Evolutionary conservation across 2,329 filamentous ascomycete species (phyloP), one percentile per base, ranked within the genome.

Genomic region (Pyrenochaeta sp.): DNA sequence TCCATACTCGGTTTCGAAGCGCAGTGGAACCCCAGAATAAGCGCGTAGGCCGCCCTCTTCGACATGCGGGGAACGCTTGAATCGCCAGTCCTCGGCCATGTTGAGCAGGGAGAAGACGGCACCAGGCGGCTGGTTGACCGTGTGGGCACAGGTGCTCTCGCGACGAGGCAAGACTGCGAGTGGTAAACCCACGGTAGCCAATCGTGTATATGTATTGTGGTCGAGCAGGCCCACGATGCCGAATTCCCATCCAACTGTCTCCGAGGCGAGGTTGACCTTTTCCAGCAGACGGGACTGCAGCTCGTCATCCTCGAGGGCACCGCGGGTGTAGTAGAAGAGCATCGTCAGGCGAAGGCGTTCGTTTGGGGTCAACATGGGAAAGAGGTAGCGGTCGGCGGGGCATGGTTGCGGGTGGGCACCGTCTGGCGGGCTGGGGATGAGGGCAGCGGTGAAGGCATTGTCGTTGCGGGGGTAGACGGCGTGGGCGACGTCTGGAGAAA

Each of bases 111-210:
- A 61, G 35, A 78, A 77, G 0, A 78, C 24, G 57, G 66, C 64
- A 14, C 60, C 63, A 39, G 56, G 53, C 5, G 54, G 52, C 43
- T 65, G 63, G 11, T 69, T 73, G 21, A 77, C 66, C 0, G 74
- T 77, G 24, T 78, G 76, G 0, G 75, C 68, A 53, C 76, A 78
- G 0, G 73, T 67, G 7, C 69, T 74, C 48, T 79, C 76, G 6
- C 75, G 69, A 5, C 76, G 72, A 0, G 76, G 76, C 3, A 79
- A 47, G 7, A 75, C 64, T n/a, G 67, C 72, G 1, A 77, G 52
- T 0, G 72, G 66, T 3, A 78, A 56, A 2, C 74, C 74, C 1
- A 72, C 65, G 0, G 75, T 73, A 3, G 69, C 75, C 17, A 78
- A 44, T 9, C 76, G 71, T 3, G 69, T 73, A 49, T 73, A 78